Conservation (phyloP, 805 yeast species). For the Wickerhamiella alocasiicola region DNA sequence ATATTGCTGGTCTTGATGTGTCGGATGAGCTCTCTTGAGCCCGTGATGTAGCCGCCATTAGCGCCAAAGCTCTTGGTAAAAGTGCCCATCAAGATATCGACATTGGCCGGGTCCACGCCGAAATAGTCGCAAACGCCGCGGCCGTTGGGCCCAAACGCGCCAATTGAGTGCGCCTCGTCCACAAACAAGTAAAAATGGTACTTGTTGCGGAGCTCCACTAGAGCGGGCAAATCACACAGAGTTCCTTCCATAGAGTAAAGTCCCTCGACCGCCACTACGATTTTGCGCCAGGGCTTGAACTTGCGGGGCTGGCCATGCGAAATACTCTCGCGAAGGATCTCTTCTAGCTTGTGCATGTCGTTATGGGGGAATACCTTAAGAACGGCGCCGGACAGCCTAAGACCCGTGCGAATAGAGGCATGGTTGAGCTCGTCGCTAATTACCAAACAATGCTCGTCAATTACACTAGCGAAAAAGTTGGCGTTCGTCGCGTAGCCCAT, state of each 20-base stretch:
- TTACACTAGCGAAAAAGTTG: conserved; percentile 65
- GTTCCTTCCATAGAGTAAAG: conserved; percentile 70
- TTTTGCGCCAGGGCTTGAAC: conserved; percentile 89
- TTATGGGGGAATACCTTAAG: conserved; percentile 89
- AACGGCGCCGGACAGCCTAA: conserved; percentile 82
- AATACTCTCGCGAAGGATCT: conserved; percentile 66
- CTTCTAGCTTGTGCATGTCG: conserved; percentile 71
- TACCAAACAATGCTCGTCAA: conserved; percentile 78
- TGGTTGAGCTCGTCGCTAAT: conserved; percentile 95
- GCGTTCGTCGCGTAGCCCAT: conserved; percentile 98
- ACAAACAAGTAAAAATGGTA: conserved; percentile 84
- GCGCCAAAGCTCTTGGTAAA: conserved; percentile 97
- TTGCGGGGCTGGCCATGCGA: conserved; percentile 90
- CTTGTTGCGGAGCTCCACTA: conserved; percentile 62
- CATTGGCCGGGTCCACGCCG: conserved; percentile 56
- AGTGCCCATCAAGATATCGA: conserved; percentile 95
- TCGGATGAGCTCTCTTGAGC: conserved; percentile 53
- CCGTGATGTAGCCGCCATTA: conserved; percentile 94
- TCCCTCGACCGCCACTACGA: conserved; percentile 80
- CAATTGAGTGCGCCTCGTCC: conserved; percentile 97
- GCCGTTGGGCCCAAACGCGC: conserved; percentile 94
- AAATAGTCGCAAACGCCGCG: conserved; percentile 93
- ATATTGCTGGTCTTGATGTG: conserved; percentile 60
- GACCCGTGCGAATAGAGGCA: conserved; percentile 90
- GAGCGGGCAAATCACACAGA: conserved; percentile 62